Conservation (phyloP, 176 grass and related monocot species). For the Aegilops bicornis region DNA sequence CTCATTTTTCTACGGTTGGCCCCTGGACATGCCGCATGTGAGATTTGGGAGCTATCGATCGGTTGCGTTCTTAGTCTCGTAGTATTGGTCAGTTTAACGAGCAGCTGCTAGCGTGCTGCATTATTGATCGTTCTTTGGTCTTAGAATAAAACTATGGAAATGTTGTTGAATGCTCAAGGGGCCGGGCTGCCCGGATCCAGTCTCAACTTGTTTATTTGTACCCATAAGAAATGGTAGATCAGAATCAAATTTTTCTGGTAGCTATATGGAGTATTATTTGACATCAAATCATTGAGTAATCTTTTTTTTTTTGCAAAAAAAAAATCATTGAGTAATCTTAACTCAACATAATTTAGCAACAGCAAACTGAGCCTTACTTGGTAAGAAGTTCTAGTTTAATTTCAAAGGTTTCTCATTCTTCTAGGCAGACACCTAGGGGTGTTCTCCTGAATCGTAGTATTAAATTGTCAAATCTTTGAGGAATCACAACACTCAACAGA, state of each 20-base stretch:
- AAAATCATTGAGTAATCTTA: too few relatives aligned
- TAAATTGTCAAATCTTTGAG: not conserved
- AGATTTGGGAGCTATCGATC: constrained; percentile 9
- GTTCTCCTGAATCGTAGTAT: not conserved
- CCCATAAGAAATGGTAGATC: not conserved
- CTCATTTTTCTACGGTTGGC: not conserved
- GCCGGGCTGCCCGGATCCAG: not conserved
- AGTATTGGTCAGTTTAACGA: not conserved
- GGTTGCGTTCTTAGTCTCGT: not conserved
- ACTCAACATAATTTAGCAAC: not conserved
- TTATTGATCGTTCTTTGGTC: constrained; percentile 1
- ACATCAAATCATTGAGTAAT: too few relatives aligned
- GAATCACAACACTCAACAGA: not conserved
- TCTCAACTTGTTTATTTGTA: not conserved
- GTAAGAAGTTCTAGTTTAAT: not conserved
- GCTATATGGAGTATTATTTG: not conserved
- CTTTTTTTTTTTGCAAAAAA: too few relatives aligned
- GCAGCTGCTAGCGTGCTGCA: not conserved
- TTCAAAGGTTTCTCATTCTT: not conserved
- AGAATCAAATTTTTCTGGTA: not conserved
- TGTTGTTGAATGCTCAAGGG: not conserved
- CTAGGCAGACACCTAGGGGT: not conserved
- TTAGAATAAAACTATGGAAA: not conserved
- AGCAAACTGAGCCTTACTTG: not conserved
- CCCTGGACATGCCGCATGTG: constrained; percentile 22